phyloP scores from a whole-genome alignment of 2,329 filamentous ascomycete species.

The Hypoxylon sp. region DNA sequence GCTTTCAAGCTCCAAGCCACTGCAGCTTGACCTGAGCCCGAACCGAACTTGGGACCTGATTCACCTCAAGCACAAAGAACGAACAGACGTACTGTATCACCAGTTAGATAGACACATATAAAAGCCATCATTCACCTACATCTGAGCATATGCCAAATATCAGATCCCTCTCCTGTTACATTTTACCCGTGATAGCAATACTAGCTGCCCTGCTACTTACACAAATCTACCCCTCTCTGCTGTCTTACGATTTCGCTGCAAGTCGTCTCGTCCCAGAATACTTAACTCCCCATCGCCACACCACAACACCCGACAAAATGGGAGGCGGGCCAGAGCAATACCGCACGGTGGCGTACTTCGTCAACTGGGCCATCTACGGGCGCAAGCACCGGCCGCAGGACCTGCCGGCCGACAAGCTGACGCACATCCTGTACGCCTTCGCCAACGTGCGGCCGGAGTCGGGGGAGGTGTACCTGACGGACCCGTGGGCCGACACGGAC shows the following conservation, averaged over 20 bases:
- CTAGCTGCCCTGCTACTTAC: slow-evolving; percentile 34
- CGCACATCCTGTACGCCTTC: slow-evolving; percentile 90
- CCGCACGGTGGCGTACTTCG: slow-evolving; percentile 76
- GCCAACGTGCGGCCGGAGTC: slow-evolving; percentile 82
- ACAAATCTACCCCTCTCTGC: slow-evolving; percentile 31
- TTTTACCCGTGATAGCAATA: slow-evolving; percentile 36
- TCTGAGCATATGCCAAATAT: slow-evolving; percentile 18
- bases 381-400: slow-evolving; percentile 87
- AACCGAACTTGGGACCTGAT: not conserved
- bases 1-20: slow-evolving; percentile 21
- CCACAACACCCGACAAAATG: slow-evolving; percentile 47
- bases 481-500: slow-evolving; percentile 73
- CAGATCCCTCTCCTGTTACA: slow-evolving; percentile 22
- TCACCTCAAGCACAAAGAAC: slow-evolving; percentile 7
- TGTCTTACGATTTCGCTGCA: slow-evolving; percentile 14
- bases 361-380: slow-evolving; percentile 88
- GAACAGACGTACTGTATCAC: not conserved
- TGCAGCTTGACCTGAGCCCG: slow-evolving; percentile 6
- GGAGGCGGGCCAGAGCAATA: slow-evolving; percentile 58
- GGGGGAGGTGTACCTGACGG: slow-evolving; percentile 79
- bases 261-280: not conserved
- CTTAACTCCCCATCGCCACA: slow-evolving; percentile 10
- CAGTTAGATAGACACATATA: slow-evolving; percentile 14
- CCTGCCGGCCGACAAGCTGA: slow-evolving; percentile 81
- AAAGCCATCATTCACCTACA: not conserved